phyloP scores from a whole-genome alignment of 2,329 filamentous ascomycete species.

The Mycosphaerella arachidis region DNA sequence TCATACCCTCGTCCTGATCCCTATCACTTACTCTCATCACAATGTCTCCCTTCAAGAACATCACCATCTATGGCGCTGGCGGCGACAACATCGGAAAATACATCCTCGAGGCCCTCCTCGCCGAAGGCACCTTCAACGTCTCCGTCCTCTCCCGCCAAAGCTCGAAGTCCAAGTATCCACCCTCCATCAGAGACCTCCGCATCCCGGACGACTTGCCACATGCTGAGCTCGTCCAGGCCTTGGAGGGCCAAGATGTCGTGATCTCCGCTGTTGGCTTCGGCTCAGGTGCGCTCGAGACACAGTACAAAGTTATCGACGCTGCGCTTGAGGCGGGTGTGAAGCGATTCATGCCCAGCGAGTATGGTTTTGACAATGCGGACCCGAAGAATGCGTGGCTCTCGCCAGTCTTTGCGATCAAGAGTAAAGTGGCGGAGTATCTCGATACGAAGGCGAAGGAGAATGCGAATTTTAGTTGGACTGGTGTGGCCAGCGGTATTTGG shows the following conservation, averaged over 20 bases:
- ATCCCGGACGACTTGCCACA: conserved; percentile 18
- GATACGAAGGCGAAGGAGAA: conserved; percentile 19
- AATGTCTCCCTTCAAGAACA: conserved; percentile 7
- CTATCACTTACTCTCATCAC: neutral
- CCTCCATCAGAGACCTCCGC: conserved; percentile 7
- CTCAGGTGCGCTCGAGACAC: conserved; percentile 27
- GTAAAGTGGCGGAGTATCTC: conserved; percentile 33
- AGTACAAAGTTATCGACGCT: conserved; percentile 37
- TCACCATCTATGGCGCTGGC: conserved; percentile 19
- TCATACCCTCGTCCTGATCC: too few species aligned
- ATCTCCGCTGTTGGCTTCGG: conserved; percentile 31
- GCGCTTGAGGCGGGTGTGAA: conserved; percentile 38
- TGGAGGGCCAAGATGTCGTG: conserved; percentile 37
- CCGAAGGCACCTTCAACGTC: conserved; percentile 10
- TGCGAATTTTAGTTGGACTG: conserved; percentile 29
- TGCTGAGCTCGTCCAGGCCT: conserved; percentile 29
- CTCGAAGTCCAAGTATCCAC: conserved; percentile 14
- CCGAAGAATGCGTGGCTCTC: conserved; percentile 23
- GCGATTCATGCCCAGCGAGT: conserved; percentile 42
- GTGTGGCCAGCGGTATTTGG: conserved; percentile 31
- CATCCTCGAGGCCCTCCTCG: conserved; percentile 15
- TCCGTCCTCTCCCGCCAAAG: conserved; percentile 13
- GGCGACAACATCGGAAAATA: conserved; percentile 18
- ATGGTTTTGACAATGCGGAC: conserved; percentile 37
- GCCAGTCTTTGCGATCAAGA: conserved; percentile 35